Conservation (phyloP, 1,284 basidiomycete genomes). For the Lentinula novae-zelandiae region DNA sequence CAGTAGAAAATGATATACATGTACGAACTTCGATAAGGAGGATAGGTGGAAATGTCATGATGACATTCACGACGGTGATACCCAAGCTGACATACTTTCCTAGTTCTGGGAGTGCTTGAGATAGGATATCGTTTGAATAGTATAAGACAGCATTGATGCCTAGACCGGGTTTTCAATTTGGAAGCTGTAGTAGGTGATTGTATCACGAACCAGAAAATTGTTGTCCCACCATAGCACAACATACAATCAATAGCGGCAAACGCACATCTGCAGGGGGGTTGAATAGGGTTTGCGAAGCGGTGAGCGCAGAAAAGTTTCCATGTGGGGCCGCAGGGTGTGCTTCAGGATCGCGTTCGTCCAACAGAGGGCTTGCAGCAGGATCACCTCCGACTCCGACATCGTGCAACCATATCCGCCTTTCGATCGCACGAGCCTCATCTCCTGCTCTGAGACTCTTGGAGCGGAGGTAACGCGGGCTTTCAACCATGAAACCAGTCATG, state of each 20-base stretch:
- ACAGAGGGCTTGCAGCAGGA: constrained; percentile 32
- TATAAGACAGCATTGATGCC: constrained; percentile 68
- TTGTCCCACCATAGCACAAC: constrained; percentile 73
- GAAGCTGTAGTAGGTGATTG: not conserved
- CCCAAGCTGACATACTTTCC: constrained; percentile 78
- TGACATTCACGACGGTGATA: constrained; percentile 77
- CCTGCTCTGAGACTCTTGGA: constrained; percentile 37
- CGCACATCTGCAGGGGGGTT: constrained; percentile 49
- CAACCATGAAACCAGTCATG: constrained; percentile 47
- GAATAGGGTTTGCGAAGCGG: constrained; percentile 50
- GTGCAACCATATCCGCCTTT: constrained; percentile 48
- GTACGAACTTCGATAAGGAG: constrained; percentile 75
- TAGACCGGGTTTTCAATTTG: constrained; percentile 17
- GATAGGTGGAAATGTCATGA: constrained; percentile 68
- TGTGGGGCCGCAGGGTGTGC: constrained; percentile 18
- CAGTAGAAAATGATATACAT: not conserved
- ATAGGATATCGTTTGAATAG: constrained; percentile 86
- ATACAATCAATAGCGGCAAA: constrained; percentile 66
- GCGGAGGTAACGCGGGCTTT: constrained; percentile 67
- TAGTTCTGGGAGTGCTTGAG: constrained; percentile 69
- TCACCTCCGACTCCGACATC: constrained; percentile 1
- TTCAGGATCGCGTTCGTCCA: constrained; percentile 39
- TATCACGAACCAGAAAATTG: constrained; percentile 64
- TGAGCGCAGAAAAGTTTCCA: constrained; percentile 32
- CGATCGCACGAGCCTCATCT: constrained; percentile 39